These are phyloP conservation scores for Jamesozyma spencerorum DNA, from an alignment of 805 yeast species.

Conservation along the genomic window DNA sequence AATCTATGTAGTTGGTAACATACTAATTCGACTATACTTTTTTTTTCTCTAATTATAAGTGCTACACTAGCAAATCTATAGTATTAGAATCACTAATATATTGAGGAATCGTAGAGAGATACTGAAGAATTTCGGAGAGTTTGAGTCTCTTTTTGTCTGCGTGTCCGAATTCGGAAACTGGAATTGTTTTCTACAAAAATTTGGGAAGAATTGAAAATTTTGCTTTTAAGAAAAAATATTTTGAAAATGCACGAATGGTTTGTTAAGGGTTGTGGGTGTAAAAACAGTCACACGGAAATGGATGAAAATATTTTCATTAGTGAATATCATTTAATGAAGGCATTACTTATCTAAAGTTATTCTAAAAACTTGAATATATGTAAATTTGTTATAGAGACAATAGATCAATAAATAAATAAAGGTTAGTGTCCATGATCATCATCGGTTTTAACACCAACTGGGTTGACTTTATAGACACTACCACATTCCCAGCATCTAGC, in stretches of 20 bases:
- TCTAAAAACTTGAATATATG: background rate
- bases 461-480: conserved; percentile 80
- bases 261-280: too few relatives aligned
- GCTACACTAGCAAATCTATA: too few relatives aligned
- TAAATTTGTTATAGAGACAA: background rate
- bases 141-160: too few relatives aligned
- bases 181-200: background rate
- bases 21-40: conserved; percentile 13
- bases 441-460: conserved; percentile 70
- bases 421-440: conserved; percentile 30
- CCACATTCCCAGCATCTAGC: conserved; percentile 99
- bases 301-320: too few relatives aligned
- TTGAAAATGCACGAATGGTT: too few relatives aligned
- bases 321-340: too few relatives aligned
- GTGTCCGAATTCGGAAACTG: background rate
- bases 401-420: background rate
- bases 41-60: background rate
- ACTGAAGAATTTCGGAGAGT: too few relatives aligned
- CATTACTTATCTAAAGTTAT: too few relatives aligned
- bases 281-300: too few relatives aligned
- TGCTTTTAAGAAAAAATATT: too few relatives aligned
- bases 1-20: conserved; percentile 1
- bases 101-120: background rate
- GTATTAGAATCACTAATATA: too few relatives aligned
- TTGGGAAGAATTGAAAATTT: background rate